A percentile compares a stretch with the other conserved stretches of the same genome.
phyloP scores from a whole-genome alignment of 2,329 filamentous ascomycete species.

The Cordyceps farinosa region DNA sequence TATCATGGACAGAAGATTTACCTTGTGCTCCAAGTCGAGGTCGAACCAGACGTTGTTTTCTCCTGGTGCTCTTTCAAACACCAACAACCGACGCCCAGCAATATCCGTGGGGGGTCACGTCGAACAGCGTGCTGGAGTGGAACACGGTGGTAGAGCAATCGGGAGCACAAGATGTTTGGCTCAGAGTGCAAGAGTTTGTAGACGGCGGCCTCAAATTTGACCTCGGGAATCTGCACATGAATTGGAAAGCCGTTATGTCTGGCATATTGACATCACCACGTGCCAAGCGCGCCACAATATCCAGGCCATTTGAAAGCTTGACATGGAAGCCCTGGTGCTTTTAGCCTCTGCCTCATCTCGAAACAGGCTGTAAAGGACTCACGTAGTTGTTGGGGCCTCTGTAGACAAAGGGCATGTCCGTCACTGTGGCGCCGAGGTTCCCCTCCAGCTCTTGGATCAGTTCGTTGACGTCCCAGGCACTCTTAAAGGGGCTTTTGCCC shows the following conservation, averaged over 20 bases:
- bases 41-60: background rate
- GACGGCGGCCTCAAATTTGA: background rate
- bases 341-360: background rate
- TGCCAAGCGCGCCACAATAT: conserved; percentile 5
- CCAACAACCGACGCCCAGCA: background rate
- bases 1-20: background rate
- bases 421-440: conserved; percentile 21
- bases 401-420: conserved; percentile 25
- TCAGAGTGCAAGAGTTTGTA: background rate
- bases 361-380: no score
- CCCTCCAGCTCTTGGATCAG: conserved; percentile 29
- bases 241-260: conserved; percentile 2
- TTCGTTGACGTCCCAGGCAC: conserved; percentile 24
- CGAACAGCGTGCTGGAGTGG: background rate
- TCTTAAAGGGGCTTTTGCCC: conserved; percentile 26
- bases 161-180: background rate
- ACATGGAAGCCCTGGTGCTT: background rate
- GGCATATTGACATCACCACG: conserved; percentile 13
- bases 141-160: background rate
- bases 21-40: background rate
- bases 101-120: background rate
- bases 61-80: background rate
- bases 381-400: conserved; percentile 30
- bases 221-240: background rate
- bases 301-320: background rate